Conservation (phyloP, 2,329 filamentous ascomycete genomes). For the Verticillium albo-atrum region DNA sequence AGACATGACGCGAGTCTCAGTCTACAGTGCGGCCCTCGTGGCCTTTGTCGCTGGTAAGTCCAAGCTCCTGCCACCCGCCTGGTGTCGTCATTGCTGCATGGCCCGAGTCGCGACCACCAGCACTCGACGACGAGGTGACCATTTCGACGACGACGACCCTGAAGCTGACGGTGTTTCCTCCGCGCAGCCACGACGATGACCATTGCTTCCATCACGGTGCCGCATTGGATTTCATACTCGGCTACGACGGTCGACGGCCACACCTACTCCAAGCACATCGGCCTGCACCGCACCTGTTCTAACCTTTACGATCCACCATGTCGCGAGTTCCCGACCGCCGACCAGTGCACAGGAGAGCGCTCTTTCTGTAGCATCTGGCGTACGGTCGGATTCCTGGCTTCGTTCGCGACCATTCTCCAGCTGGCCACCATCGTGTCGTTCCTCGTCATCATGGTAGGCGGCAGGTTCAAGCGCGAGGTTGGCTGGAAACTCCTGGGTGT, state of each 20-base stretch:
- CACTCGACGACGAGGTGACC: not conserved
- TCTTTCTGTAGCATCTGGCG: conserved; percentile 93
- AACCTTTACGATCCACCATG: conserved; percentile 60
- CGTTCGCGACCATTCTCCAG: conserved; percentile 76
- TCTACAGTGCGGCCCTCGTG: conserved; percentile 37
- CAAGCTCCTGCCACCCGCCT: not conserved
- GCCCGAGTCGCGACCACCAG: not conserved
- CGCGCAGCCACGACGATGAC: conserved; percentile 64
- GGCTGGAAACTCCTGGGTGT: conserved; percentile 76
- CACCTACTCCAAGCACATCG: conserved; percentile 57
- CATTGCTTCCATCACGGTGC: conserved; percentile 62
- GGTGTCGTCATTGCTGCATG: conserved; percentile 8
- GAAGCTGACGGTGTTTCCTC: not conserved
- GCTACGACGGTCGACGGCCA: conserved; percentile 44
- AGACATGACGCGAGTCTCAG: conserved; percentile 36
- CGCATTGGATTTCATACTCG: conserved; percentile 66
- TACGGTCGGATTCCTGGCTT: conserved; percentile 81
- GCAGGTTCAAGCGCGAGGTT: conserved; percentile 71
- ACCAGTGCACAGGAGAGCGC: conserved; percentile 63
- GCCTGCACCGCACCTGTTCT: conserved; percentile 78
- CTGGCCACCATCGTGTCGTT: conserved; percentile 78
- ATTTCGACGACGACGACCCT: not conserved
- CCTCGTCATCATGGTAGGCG: conserved; percentile 70
- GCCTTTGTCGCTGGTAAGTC: conserved; percentile 39
- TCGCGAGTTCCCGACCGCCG: conserved; percentile 58